A percentile compares a stretch with the other conserved stretches of the same genome.
These are phyloP conservation scores for Colletotrichum tropicicola DNA, from an alignment of 2,329 filamentous ascomycete species.

Conservation along the genomic window DNA sequence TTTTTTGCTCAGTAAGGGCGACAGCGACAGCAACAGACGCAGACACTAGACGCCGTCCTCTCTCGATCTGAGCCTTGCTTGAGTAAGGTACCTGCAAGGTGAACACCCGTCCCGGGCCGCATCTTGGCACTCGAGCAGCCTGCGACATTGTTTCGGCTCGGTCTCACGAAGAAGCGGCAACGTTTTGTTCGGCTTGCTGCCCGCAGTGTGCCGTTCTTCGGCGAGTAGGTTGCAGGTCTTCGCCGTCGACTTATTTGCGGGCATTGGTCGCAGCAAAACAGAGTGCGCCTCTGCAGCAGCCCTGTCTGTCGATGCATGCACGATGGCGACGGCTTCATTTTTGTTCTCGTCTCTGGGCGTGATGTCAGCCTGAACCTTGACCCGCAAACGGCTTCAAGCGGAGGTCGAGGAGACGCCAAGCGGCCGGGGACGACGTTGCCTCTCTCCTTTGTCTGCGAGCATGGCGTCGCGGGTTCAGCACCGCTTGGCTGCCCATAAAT, in stretches of 20 bases:
- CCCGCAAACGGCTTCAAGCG: constrained; percentile 17
- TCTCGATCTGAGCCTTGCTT: not conserved
- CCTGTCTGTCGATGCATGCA: too few relatives aligned
- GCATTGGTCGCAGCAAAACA: too few relatives aligned
- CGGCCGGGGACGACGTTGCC: not conserved
- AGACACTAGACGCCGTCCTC: too few relatives aligned
- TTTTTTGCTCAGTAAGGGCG: too few relatives aligned
- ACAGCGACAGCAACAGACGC: too few relatives aligned
- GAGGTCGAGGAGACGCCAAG: not conserved
- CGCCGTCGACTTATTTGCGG: too few relatives aligned
- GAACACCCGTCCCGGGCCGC: constrained; percentile 4
- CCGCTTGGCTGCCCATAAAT: too few relatives aligned
- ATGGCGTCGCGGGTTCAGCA: too few relatives aligned
- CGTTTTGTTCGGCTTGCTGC: not conserved
- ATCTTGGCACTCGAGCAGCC: too few relatives aligned
- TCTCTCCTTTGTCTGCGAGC: not conserved
- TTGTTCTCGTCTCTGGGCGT: not conserved
- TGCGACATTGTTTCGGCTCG: constrained; percentile 21
- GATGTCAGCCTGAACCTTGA: not conserved
- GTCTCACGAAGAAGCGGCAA: not conserved
- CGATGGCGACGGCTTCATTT: not conserved
- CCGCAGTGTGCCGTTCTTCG: too few relatives aligned
- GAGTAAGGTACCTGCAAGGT: not conserved
- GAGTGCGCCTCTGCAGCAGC: too few relatives aligned
- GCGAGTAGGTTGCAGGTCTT: too few relatives aligned